Percentiles rank a stretch among this genome's conserved stretches.
These are phyloP conservation scores for Phialocephala subalpina DNA, from an alignment of 2,329 filamentous ascomycete genomes.

Conservation along the genomic window DNA sequence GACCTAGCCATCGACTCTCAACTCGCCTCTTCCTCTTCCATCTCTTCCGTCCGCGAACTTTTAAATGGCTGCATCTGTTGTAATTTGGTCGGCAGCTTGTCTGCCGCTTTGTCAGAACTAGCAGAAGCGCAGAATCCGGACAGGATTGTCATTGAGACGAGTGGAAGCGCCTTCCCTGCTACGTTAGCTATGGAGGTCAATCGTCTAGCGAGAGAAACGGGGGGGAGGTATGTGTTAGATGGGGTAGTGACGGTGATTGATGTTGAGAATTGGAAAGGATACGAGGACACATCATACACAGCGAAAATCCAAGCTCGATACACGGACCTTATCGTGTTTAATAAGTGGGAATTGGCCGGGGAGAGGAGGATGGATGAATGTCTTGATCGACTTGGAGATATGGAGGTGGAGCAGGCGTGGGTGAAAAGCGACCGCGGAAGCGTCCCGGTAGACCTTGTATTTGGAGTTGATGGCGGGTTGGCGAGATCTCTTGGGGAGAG, in stretches of 20 bases:
- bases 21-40: slow-evolving; percentile 81
- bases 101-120: slow-evolving; percentile 80
- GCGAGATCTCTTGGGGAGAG: slow-evolving; percentile 61
- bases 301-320: slow-evolving; percentile 77
- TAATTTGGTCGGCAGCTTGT: slow-evolving; percentile 93
- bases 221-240: slow-evolving; percentile 67
- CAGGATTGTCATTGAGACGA: slow-evolving; percentile 93
- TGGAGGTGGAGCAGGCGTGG: slow-evolving; percentile 73
- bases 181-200: slow-evolving; percentile 78
- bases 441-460: slow-evolving; percentile 80
- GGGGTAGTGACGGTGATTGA: slow-evolving; percentile 77
- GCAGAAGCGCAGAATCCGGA: slow-evolving; percentile 68
- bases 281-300: slow-evolving; percentile 75
- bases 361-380: slow-evolving; percentile 70
- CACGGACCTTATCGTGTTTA: slow-evolving; percentile 76
- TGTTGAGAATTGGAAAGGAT: slow-evolving; percentile 79
- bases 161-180: slow-evolving; percentile 68
- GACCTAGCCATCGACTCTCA: slow-evolving; percentile 94
- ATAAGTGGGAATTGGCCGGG: slow-evolving; percentile 74
- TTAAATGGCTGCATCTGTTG: slow-evolving; percentile 99
- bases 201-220: slow-evolving; percentile 61
- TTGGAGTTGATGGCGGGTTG: slow-evolving; percentile 87
- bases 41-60: slow-evolving; percentile 90
- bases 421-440: slow-evolving; percentile 85
- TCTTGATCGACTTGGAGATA: slow-evolving; percentile 70